Conservation (phyloP, 1,284 basidiomycete species). For the Boletus sp. region DNA sequence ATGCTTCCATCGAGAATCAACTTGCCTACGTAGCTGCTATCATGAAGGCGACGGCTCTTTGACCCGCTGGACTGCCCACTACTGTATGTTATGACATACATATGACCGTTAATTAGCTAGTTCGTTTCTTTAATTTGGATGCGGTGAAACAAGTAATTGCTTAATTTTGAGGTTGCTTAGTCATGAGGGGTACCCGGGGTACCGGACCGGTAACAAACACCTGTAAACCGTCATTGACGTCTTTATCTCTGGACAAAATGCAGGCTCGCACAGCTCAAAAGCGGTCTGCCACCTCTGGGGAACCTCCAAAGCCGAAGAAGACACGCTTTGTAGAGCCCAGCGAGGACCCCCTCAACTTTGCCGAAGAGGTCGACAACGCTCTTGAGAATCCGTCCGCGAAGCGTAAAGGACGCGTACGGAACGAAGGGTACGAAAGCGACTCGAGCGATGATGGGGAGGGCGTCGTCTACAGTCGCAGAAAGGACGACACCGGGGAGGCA, state of each 20-base stretch:
- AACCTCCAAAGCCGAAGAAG: constrained; percentile 53
- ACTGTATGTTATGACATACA: neutral
- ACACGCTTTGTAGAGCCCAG: constrained; percentile 76
- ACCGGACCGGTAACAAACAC: constrained; percentile 17
- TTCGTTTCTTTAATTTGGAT: too few species aligned
- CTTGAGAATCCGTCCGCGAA: constrained; percentile 59
- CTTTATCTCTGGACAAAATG: constrained; percentile 35
- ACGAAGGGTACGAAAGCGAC: constrained; percentile 91
- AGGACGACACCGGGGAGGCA: constrained; percentile 41
- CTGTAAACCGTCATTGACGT: constrained; percentile 16
- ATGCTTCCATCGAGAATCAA: constrained; percentile 32
- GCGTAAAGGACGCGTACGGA: constrained; percentile 69
- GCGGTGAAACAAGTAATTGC: too few species aligned
- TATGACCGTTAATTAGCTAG: neutral
- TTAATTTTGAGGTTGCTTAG: too few species aligned
- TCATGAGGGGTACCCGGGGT: too few species aligned
- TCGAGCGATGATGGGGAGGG: constrained; percentile 91
- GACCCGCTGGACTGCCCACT: neutral
- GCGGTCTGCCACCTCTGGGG: constrained; percentile 48
- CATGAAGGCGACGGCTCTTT: constrained; percentile 25
- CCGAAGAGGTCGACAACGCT: constrained; percentile 67
- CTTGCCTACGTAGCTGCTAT: constrained; percentile 34
- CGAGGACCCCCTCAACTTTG: constrained; percentile 71
- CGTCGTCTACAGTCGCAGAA: constrained; percentile 74
- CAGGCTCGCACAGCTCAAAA: constrained; percentile 50